Conservation (phyloP, 768 basidiomycete genomes). For the Grammothele lineata region DNA sequence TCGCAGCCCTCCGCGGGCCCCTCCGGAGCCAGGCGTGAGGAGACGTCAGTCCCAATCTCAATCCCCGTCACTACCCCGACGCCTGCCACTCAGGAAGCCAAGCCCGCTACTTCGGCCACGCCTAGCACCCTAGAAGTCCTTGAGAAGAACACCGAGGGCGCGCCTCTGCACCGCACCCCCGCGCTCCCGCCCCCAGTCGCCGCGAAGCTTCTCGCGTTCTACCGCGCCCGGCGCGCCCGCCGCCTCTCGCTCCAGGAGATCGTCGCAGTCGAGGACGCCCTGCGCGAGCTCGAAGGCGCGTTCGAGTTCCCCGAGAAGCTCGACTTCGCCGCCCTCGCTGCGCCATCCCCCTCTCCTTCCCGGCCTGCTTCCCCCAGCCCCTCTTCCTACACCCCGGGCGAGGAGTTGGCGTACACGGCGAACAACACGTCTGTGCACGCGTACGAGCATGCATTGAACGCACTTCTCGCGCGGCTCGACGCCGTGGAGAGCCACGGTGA, state of each 20-base stretch:
- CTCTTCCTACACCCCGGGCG: not conserved
- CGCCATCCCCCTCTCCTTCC: conserved; percentile 13
- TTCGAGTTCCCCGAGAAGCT: conserved; percentile 35
- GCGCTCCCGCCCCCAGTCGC: conserved; percentile 17
- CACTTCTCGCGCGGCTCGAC: conserved; percentile 55
- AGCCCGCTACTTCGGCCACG: not conserved
- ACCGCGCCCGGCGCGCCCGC: conserved; percentile 24
- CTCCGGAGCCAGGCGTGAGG: not conserved
- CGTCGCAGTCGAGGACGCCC: conserved; percentile 37
- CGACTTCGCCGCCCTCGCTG: conserved; percentile 23
- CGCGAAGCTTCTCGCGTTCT: conserved; percentile 26
- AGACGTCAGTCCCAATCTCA: not conserved
- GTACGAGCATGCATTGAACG: conserved; percentile 57
- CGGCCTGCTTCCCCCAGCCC: conserved; percentile 1
- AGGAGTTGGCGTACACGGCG: conserved; percentile 50
- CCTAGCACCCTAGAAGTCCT: not conserved
- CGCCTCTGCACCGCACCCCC: conserved; percentile 14
- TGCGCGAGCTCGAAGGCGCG: conserved; percentile 31
- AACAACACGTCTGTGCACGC: conserved; percentile 57
- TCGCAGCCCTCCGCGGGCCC: conserved; percentile 3
- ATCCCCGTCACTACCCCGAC: not conserved
- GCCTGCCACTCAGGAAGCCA: not conserved
- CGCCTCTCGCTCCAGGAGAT: conserved; percentile 39
- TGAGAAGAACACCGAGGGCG: conserved; percentile 1
- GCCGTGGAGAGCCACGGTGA: conserved; percentile 59